Base-by-base conservation (phyloP, 495 filamentous ascomycete genomes). In the Tuber borchii region DNA sequence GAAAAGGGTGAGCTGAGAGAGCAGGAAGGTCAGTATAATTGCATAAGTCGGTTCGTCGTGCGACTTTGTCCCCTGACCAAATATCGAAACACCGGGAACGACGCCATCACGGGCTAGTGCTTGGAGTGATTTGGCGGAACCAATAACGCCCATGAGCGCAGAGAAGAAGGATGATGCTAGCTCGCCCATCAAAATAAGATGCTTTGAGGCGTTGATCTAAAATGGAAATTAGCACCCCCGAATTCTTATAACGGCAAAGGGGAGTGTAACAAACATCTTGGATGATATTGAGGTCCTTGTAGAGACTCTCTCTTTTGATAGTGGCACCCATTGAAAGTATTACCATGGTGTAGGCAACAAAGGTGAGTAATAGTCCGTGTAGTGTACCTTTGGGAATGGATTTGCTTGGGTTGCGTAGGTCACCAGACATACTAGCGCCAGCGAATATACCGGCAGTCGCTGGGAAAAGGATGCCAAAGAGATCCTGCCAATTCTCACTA, bases 391-490 rank as follows among this genome's bases (percentile, higher is more conserved):
- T 90, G 0, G 93, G 93, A 73, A 97, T 96, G 3, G 92, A 88
- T 79, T 91, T 93, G 86, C 92, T 94, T 10, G 93, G 93, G 74
- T 94, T 90, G 75, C 88, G 90, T 61, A 97, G 82, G 83, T 97
- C 93, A 3, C 93, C 93, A 16, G 93, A 95, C 93, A 97, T 96
- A 76, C 91, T 93, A 4, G 93, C 93, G n/a, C 93, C 93, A 45
- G 88, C 88, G 79, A 89, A 89, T 71, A 90, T 89, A 4, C 88
- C 88, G 39, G 87, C 87, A 19, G 93, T 95, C 0, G 93, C 93
- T 69, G 93, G 93, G 78, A 94, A 97, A 17, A 97, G 83, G 74
- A 97, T 93, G 22, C 93, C 93, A 84, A 97, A 97, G 31, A 97
- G 86, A 77, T 93, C 90, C 77, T 93, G 91, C 75, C 93, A 95